phyloP scores from a whole-genome alignment of 2,329 filamentous ascomycete genomes.

The Ophidiomyces ophidiicola region DNA sequence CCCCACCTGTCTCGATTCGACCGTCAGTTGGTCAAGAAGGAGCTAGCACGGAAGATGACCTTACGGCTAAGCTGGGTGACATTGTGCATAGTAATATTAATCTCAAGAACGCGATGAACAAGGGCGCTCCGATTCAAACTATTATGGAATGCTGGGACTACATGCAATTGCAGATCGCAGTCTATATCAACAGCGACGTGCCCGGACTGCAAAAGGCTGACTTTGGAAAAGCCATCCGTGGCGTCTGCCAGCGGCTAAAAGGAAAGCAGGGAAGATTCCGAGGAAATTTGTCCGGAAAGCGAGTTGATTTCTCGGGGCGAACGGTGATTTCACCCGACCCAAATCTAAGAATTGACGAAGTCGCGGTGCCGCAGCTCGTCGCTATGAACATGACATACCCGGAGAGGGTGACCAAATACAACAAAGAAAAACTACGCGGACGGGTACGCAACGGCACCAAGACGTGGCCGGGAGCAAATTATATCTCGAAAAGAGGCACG shows the following conservation, averaged over 20 bases:
- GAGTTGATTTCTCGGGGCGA: constrained; percentile 93
- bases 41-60: constrained; percentile 88
- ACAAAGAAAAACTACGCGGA: constrained; percentile 65
- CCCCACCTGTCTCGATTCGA: constrained; percentile 84
- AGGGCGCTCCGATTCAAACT: constrained; percentile 71
- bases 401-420: constrained; percentile 72
- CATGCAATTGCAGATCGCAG: constrained; percentile 83
- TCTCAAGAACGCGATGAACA: constrained; percentile 68
- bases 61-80: constrained; percentile 93
- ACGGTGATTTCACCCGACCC: constrained; percentile 97
- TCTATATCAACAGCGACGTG: constrained; percentile 96
- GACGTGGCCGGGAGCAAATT: constrained; percentile 79
- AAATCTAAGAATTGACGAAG: constrained; percentile 84
- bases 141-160: constrained; percentile 99
- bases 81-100: constrained; percentile 87
- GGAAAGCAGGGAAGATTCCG: constrained; percentile 96
- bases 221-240: constrained; percentile 76
- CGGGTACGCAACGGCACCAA: constrained; percentile 64
- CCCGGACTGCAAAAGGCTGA: constrained; percentile 83
- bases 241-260: constrained; percentile 89
- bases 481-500: constrained; percentile 58
- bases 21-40: constrained; percentile 89
- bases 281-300: constrained; percentile 93
- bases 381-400: constrained; percentile 95
- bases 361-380: constrained; percentile 82